A percentile compares a stretch with the other conserved stretches of the same genome.
Evolutionary conservation across 1,139 yeast species (phyloP).

Genomic region (Pichia inconspicua): DNA sequence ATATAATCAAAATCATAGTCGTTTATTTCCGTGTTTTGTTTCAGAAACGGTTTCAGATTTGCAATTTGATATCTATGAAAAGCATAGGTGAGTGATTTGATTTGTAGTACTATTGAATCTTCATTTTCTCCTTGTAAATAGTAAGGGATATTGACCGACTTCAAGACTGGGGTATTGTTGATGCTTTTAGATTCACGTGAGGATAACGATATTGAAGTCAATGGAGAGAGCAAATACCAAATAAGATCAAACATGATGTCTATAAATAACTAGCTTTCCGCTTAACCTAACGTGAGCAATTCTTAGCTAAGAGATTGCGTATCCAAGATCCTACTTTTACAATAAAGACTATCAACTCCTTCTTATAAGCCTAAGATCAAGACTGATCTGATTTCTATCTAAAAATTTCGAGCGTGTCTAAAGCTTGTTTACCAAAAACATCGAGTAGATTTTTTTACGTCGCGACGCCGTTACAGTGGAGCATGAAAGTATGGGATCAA

Average conservation of each 20-base stretch:
- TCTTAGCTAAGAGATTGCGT: no score
- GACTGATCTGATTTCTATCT: no score
- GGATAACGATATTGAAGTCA: conserved; percentile 5
- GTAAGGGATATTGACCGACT: conserved; percentile 35
- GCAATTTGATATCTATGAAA: conserved; percentile 47
- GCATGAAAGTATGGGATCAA: no score
- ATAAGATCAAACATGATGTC: conserved; percentile 7
- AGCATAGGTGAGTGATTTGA: conserved; percentile 48
- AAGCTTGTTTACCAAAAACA: no score
- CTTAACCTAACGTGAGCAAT: background rate
- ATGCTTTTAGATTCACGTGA: background rate
- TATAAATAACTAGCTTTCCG: no score
- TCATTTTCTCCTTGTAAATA: conserved; percentile 40
- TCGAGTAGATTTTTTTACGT: no score
- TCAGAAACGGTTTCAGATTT: conserved; percentile 35
- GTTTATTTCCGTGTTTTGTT: conserved; percentile 16
- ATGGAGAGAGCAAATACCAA: conserved; percentile 11
- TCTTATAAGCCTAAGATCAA: no score
- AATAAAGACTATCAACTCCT: no score
- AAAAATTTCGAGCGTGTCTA: no score
- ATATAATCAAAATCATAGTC: conserved; percentile 18
- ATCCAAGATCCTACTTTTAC: no score
- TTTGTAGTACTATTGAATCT: conserved; percentile 53
- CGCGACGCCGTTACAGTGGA: no score
- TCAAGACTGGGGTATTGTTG: conserved; percentile 8